A percentile compares a stretch with the other conserved stretches of the same genome.
Conservation (phyloP, 2,329 filamentous ascomycete genomes). For the Plenodomus biglobosus region DNA sequence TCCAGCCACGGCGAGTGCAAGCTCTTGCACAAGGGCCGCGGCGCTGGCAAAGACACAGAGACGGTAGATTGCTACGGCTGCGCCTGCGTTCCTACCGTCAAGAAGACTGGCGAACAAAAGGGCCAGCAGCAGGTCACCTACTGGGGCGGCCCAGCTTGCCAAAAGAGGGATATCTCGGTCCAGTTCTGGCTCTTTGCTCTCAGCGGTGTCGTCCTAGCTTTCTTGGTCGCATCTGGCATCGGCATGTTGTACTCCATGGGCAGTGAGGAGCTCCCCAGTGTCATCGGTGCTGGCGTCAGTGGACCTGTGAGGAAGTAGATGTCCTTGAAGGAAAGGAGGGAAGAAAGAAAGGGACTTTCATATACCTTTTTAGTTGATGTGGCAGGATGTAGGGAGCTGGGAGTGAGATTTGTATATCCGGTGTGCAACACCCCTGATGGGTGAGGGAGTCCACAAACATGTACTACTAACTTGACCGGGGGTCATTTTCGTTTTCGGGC, state of each 20-base stretch:
- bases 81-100: slow-evolving; percentile 65
- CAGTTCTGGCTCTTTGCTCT: slow-evolving; percentile 85
- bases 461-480: slow-evolving; percentile 9
- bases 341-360: neutral
- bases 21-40: slow-evolving; percentile 59
- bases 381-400: neutral
- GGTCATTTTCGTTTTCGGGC: slow-evolving; percentile 24
- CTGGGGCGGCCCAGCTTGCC: slow-evolving; percentile 85
- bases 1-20: slow-evolving; percentile 78
- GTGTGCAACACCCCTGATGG: slow-evolving; percentile 30
- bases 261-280: slow-evolving; percentile 83
- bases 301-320: slow-evolving; percentile 54
- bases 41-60: slow-evolving; percentile 44
- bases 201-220: slow-evolving; percentile 70
- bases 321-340: neutral
- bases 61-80: slow-evolving; percentile 71
- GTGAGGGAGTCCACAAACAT: neutral
- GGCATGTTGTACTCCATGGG: slow-evolving; percentile 81
- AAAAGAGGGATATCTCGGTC: slow-evolving; percentile 87
- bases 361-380: neutral
- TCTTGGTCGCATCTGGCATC: slow-evolving; percentile 69
- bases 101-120: slow-evolving; percentile 52
- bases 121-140: slow-evolving; percentile 62
- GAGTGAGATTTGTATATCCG: slow-evolving; percentile 30
- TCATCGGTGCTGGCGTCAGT: slow-evolving; percentile 93